Percentiles rank a stretch among this genome's conserved stretches.
Evolutionary conservation across 2,329 filamentous ascomycete species (phyloP).

Genomic region (Sphaerulina vaccinii): DNA sequence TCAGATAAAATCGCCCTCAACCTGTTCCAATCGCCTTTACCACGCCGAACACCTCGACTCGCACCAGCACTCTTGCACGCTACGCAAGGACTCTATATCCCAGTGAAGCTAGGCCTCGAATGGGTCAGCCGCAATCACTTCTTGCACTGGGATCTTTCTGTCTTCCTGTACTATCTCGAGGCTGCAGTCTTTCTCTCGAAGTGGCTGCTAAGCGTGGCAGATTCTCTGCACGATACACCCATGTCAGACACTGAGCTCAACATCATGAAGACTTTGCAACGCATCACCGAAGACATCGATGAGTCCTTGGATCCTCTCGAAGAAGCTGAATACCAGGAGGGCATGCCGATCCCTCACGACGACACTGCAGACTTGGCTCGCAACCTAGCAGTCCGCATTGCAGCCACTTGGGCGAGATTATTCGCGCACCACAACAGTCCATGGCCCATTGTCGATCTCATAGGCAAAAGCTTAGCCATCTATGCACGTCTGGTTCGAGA

Average conservation of each 20-base stretch:
- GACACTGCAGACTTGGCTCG: background rate
- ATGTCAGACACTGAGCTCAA: constrained; percentile 3
- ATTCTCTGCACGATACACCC: background rate
- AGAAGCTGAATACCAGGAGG: too few species aligned
- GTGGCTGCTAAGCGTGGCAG: constrained; percentile 3
- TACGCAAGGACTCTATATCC: constrained; percentile 8
- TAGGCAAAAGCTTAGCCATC: background rate
- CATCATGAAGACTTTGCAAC: background rate
- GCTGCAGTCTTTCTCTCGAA: constrained; percentile 5
- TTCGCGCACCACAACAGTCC: constrained; percentile 4
- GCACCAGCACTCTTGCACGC: constrained; percentile 1
- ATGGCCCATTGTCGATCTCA: constrained; percentile 6
- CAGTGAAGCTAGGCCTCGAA: constrained; percentile 7
- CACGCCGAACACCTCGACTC: background rate
- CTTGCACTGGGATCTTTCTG: constrained; percentile 4
- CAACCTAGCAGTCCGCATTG: constrained; percentile 1
- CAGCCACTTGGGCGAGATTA: background rate
- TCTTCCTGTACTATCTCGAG: constrained; percentile 3
- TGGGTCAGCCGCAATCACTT: constrained; percentile 2
- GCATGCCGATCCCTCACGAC: background rate
- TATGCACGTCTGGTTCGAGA: background rate
- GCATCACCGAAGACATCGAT: background rate
- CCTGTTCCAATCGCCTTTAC: background rate
- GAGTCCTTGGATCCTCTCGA: constrained; percentile 5
- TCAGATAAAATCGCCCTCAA: background rate